These are phyloP conservation scores for Trichoderma sp. DNA, from an alignment of 2,329 filamentous ascomycete genomes.

Conservation along the genomic window DNA sequence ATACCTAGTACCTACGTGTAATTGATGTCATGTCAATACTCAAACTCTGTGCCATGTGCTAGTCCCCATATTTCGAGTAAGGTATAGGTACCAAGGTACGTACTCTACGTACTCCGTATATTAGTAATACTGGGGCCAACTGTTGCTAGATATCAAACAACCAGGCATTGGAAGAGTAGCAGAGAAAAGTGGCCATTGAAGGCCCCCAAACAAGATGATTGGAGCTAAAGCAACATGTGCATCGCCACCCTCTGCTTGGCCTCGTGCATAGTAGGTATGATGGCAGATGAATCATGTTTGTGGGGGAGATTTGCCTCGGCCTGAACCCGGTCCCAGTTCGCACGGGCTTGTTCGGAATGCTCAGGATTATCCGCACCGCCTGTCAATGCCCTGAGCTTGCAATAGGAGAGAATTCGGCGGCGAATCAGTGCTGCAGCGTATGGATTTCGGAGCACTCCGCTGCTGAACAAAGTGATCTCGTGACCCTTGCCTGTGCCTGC, in stretches of 20 bases:
- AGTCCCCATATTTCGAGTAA: neutral
- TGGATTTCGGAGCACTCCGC: constrained; percentile 1
- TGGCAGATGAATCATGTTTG: constrained; percentile 8
- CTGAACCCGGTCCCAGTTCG: neutral
- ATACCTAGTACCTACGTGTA: too few relatives aligned
- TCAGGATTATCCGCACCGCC: neutral
- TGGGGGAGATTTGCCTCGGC: constrained; percentile 14
- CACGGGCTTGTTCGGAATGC: neutral
- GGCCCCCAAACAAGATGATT: neutral
- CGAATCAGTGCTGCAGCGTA: neutral
- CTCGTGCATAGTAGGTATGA: neutral
- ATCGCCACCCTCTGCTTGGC: neutral
- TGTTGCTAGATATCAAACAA: neutral
- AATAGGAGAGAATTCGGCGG: neutral
- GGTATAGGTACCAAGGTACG: neutral
- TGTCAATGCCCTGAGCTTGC: neutral
- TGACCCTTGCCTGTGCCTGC: neutral
- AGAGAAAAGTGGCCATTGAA: neutral
- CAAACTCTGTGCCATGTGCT: neutral
- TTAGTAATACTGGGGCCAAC: too few relatives aligned
- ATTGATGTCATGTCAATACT: neutral
- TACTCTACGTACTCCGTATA: too few relatives aligned
- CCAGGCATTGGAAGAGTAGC: neutral
- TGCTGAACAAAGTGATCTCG: neutral
- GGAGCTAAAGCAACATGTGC: neutral